These are phyloP conservation scores for Kluyveromyces marxianus DNA, from an alignment of 1,139 yeast genomes.

Conservation along the genomic window DNA sequence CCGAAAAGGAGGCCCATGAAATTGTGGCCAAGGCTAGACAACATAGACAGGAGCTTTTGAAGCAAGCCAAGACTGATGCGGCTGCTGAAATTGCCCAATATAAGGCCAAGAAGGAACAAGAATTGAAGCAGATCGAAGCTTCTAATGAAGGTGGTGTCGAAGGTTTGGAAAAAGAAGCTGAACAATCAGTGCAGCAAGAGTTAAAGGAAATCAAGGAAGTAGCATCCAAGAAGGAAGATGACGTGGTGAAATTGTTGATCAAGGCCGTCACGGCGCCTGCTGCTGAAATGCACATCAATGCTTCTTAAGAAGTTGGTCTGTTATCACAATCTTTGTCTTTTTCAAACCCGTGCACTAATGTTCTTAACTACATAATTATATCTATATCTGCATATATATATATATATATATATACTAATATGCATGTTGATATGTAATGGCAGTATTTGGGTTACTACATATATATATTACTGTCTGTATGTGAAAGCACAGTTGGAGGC, in stretches of 20 bases:
- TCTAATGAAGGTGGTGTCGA: slow-evolving; percentile 36
- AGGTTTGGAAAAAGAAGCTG: slow-evolving; percentile 66
- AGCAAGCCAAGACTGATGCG: slow-evolving; percentile 93
- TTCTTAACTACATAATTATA: no score
- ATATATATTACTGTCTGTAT: no score
- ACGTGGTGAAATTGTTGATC: slow-evolving; percentile 68
- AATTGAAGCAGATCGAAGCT: slow-evolving; percentile 63
- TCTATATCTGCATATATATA: no score
- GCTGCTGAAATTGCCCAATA: slow-evolving; percentile 81
- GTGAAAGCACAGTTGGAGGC: no score
- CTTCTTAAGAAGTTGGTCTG: slow-evolving; percentile 26
- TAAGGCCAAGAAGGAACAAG: slow-evolving; percentile 76
- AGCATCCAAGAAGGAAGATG: slow-evolving; percentile 54
- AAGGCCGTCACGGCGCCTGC: slow-evolving; percentile 74
- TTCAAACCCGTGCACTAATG: not conserved
- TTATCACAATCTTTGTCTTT: not conserved
- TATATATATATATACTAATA: no score
- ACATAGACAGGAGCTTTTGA: slow-evolving; percentile 53
- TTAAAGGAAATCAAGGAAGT: slow-evolving; percentile 54
- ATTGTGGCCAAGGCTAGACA: slow-evolving; percentile 78
- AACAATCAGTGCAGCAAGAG: slow-evolving; percentile 49
- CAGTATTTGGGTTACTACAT: no score
- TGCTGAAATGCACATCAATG: slow-evolving; percentile 79
- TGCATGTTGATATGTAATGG: no score
- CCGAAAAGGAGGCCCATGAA: slow-evolving; percentile 95